Base-by-base conservation (phyloP, 305 asterid genomes). In the Lippia alba region DNA sequence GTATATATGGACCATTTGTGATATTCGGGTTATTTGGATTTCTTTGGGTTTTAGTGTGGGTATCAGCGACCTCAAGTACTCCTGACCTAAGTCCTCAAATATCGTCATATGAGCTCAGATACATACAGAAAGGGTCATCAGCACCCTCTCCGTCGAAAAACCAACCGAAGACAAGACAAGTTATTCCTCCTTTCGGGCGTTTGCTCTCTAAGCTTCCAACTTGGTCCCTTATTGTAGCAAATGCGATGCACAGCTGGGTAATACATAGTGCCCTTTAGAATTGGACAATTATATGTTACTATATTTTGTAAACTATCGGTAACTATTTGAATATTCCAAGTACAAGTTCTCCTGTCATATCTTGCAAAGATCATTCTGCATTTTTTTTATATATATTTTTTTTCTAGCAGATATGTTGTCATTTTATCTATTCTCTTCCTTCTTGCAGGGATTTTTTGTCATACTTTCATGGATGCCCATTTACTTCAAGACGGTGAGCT, bases 181-280 rank as follows among this genome's bases (percentile, higher is more conserved):
- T 74, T 58, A 75, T 89, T 70, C 99, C 99, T 74, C 97, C 99
- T 66, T 91, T 94, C 65, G 80, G 87, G 40, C 82, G 84, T 72
- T 80, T 94, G 78, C 97, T 94, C 76, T 89, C 99, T 39, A 94
- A 89, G 89, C 81, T 81, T 57, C 99, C 99, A 41, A 94, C 99
- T 61, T 94, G 99, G 99, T 85, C 97, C 62, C 73, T 94, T 44
- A 88, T 94, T 69, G 83, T 89, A 69, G 97, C 99, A 77, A 94
- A 94, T 83, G 87, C 96, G 72, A 94, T 94, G 99, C 97, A 94
- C 74, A 91, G 97, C 85, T 94, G 99, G 99, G 99, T 94, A 91
- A 75, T 70, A 18, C 59, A 66, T 80, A 67, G 64, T 19, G 5
- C 56, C 70, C 34, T 66, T 40, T 20, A 62, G 48, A 54, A 14